These are phyloP conservation scores for Aspergillus uvarum DNA, from an alignment of 2,329 filamentous ascomycete species.

Conservation along the genomic window DNA sequence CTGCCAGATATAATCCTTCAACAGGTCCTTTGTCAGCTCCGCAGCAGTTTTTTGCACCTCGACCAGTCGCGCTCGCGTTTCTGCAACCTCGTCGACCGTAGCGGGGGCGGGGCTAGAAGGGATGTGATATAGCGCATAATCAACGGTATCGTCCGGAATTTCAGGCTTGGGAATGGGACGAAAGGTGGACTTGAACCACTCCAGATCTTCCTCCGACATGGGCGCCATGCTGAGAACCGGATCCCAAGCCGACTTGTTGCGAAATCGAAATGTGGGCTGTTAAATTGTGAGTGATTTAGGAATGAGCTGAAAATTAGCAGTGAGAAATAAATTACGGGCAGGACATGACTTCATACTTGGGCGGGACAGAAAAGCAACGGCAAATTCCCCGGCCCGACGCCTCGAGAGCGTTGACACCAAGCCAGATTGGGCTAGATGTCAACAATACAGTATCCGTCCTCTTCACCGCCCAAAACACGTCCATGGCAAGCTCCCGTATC, in stretches of 20 bases:
- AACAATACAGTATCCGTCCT: slow-evolving; percentile 34
- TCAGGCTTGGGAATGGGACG: slow-evolving; percentile 62
- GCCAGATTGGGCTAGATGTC: slow-evolving; percentile 40
- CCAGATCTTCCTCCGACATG: slow-evolving; percentile 56
- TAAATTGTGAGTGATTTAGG: neutral
- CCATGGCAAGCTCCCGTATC: slow-evolving; percentile 17
- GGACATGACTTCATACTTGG: slow-evolving; percentile 35
- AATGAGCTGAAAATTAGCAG: slow-evolving; percentile 1
- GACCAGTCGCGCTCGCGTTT: slow-evolving; percentile 62
- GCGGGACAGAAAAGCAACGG: slow-evolving; percentile 21
- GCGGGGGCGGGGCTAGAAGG: slow-evolving; percentile 56
- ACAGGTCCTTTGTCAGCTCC: slow-evolving; percentile 61
- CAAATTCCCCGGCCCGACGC: slow-evolving; percentile 25
- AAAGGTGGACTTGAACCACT: slow-evolving; percentile 66
- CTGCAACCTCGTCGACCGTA: slow-evolving; percentile 54
- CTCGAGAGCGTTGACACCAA: slow-evolving; percentile 27
- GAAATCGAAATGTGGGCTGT: neutral
- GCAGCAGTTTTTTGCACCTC: slow-evolving; percentile 68
- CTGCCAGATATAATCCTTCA: slow-evolving; percentile 95
- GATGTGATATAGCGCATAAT: slow-evolving; percentile 77
- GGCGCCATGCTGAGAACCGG: slow-evolving; percentile 36
- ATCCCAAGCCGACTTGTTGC: too few species aligned
- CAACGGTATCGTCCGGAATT: slow-evolving; percentile 79
- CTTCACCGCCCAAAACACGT: slow-evolving; percentile 38
- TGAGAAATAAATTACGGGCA: slow-evolving; percentile 12